phyloP scores from a whole-genome alignment of 208 protist genomes.

The Leishmania tarentolae region DNA sequence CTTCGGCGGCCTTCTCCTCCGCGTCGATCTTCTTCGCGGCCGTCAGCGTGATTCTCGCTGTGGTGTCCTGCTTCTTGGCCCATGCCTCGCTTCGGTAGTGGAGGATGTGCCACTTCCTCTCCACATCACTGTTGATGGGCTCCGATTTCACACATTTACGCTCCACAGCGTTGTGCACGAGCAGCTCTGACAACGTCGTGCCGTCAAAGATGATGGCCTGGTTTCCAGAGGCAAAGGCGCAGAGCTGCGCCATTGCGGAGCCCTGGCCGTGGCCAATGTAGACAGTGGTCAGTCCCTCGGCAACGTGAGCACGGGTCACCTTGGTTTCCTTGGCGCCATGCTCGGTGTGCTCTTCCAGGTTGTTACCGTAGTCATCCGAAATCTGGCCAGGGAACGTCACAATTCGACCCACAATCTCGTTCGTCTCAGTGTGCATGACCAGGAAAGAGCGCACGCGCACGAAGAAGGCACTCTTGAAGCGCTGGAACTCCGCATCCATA shows the following conservation, averaged over 20 bases:
- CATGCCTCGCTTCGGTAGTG: constrained; percentile 31
- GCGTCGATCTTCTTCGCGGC: constrained; percentile 19
- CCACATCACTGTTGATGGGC: constrained; percentile 18
- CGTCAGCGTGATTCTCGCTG: constrained; percentile 1
- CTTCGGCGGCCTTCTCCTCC: constrained; percentile 15
- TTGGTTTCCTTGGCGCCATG: constrained; percentile 38
- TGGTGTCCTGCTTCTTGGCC: constrained; percentile 19
- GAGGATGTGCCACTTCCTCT: constrained; percentile 35
- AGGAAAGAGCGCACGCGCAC: constrained; percentile 42
- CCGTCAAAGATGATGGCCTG: constrained; percentile 49
- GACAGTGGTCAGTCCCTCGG: constrained; percentile 33
- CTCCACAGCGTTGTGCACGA: constrained; percentile 37
- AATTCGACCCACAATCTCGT: constrained; percentile 36
- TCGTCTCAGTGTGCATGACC: constrained; percentile 39
- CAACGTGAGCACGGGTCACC: constrained; percentile 17
- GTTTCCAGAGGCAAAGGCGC: constrained; percentile 32
- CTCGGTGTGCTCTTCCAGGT: constrained; percentile 58
- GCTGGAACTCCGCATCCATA: constrained; percentile 45
- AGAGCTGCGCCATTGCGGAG: constrained; percentile 44
- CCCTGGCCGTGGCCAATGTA: constrained; percentile 58
- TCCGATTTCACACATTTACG: constrained; percentile 30
- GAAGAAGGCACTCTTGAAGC: constrained; percentile 50
- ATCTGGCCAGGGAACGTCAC: constrained; percentile 48
- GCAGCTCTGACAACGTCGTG: constrained; percentile 39
- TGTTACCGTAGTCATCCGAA: constrained; percentile 64